Conservation (phyloP, 495 filamentous ascomycete genomes). For the Aeminium ludgeri region DNA sequence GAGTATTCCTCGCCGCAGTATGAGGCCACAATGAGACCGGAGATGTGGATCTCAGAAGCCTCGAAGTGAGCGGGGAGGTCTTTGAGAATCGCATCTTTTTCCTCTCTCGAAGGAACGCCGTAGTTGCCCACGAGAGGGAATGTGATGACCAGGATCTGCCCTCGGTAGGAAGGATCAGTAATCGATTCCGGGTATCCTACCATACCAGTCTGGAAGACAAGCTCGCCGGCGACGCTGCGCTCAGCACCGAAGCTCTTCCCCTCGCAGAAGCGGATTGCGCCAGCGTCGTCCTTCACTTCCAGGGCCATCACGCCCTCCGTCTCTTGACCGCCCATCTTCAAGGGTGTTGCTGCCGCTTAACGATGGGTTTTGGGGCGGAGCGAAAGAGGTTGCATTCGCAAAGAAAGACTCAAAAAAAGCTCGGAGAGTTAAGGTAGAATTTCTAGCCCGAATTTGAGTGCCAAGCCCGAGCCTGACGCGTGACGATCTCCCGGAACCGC, state of each 20-base stretch:
- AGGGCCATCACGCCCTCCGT: constrained; percentile 39
- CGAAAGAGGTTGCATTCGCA: neutral
- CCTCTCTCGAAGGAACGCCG: constrained; percentile 69
- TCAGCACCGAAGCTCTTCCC: constrained; percentile 90
- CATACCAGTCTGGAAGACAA: constrained; percentile 99
- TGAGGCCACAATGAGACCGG: constrained; percentile 73
- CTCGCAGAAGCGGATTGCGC: constrained; percentile 40
- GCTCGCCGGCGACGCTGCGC: constrained; percentile 82
- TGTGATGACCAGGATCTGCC: constrained; percentile 80
- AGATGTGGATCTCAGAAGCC: constrained; percentile 75
- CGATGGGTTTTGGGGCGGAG: neutral
- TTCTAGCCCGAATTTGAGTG: too few relatives aligned
- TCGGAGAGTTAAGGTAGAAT: too few relatives aligned
- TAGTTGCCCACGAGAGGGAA: constrained; percentile 90
- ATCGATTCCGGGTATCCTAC: constrained; percentile 94
- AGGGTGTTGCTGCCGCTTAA: neutral
- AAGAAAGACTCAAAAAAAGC: neutral
- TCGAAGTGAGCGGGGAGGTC: constrained; percentile 86
- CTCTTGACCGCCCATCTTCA: constrained; percentile 13
- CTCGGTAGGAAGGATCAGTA: constrained; percentile 83
- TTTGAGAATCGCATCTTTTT: constrained; percentile 61
- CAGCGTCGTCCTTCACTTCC: constrained; percentile 76
- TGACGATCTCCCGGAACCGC: too few relatives aligned
- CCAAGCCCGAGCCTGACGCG: too few relatives aligned
- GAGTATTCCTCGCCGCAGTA: constrained; percentile 91